Conservation (phyloP, 2,329 filamentous ascomycete genomes). For the Xylariaceae sp. region DNA sequence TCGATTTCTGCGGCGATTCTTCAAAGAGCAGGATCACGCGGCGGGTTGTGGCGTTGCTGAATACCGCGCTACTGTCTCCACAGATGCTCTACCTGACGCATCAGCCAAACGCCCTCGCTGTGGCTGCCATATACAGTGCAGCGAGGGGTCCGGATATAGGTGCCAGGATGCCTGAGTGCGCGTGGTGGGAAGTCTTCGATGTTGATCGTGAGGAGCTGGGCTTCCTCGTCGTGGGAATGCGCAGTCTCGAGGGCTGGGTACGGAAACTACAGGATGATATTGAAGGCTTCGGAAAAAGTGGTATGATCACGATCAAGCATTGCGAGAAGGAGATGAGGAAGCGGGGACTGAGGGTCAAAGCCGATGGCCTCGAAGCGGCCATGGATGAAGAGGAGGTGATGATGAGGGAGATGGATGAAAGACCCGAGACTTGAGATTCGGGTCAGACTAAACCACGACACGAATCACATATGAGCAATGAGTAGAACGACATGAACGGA, state of each 20-base stretch:
- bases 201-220: slow-evolving; percentile 91
- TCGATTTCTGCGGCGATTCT: slow-evolving; percentile 56
- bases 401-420: slow-evolving; percentile 39
- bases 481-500: neutral
- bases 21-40: slow-evolving; percentile 53
- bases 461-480: neutral
- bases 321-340: slow-evolving; percentile 59
- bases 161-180: slow-evolving; percentile 73
- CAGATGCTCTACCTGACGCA: slow-evolving; percentile 90
- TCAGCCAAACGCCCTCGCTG: slow-evolving; percentile 80
- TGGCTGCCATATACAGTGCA: slow-evolving; percentile 86
- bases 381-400: slow-evolving; percentile 41
- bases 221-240: slow-evolving; percentile 82
- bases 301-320: slow-evolving; percentile 54
- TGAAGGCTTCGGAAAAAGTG: slow-evolving; percentile 39
- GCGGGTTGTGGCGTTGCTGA: slow-evolving; percentile 73
- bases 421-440: slow-evolving; percentile 27
- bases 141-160: slow-evolving; percentile 61
- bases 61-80: slow-evolving; percentile 78
- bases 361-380: slow-evolving; percentile 16
- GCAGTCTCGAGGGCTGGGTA: slow-evolving; percentile 71
- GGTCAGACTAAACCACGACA: neutral
- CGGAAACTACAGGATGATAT: slow-evolving; percentile 54
- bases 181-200: slow-evolving; percentile 99
- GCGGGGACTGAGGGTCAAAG: slow-evolving; percentile 39